Percentiles rank a stretch among this genome's conserved stretches.
Evolutionary conservation across 2,329 filamentous ascomycete genomes (phyloP).

Genomic region (Huntiella bhutanensis): DNA sequence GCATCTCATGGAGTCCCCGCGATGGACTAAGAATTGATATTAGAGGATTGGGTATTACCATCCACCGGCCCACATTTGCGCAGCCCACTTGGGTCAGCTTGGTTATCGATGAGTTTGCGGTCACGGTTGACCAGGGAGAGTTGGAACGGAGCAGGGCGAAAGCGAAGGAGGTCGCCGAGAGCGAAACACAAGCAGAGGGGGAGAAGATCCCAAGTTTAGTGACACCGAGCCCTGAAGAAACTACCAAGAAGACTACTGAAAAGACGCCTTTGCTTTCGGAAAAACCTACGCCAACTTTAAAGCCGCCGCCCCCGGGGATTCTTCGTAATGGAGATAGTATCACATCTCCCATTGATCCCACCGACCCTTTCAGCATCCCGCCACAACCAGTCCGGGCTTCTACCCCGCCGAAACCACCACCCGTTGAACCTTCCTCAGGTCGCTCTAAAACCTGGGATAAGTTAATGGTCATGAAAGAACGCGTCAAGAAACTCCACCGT

Average conservation of each 20-base stretch:
- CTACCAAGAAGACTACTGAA: not conserved
- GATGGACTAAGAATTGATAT: conserved; percentile 84
- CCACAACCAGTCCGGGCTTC: conserved; percentile 10
- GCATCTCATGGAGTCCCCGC: conserved; percentile 72
- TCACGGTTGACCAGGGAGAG: conserved; percentile 61
- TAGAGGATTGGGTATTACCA: conserved; percentile 65
- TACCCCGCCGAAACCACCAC: conserved; percentile 6
- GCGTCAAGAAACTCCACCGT: conserved; percentile 67
- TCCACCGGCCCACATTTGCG: conserved; percentile 89
- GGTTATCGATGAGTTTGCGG: conserved; percentile 64
- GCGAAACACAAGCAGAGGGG: conserved; percentile 6
- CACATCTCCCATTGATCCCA: conserved; percentile 12
- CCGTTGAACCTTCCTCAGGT: conserved; percentile 16
- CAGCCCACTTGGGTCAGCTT: conserved; percentile 94
- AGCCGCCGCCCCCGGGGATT: conserved; percentile 12
- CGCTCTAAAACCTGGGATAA: conserved; percentile 64
- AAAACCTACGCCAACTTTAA: not conserved
- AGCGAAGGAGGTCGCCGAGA: conserved; percentile 15
- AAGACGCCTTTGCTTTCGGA: not conserved
- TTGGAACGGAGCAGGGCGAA: conserved; percentile 22
- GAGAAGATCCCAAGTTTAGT: not conserved
- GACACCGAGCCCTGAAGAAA: not conserved
- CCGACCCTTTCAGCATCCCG: conserved; percentile 12
- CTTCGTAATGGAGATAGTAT: conserved; percentile 15
- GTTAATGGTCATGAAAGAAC: conserved; percentile 62